Conservation (phyloP, 305 asterid genomes). For the Fraxinus paxiana region DNA sequence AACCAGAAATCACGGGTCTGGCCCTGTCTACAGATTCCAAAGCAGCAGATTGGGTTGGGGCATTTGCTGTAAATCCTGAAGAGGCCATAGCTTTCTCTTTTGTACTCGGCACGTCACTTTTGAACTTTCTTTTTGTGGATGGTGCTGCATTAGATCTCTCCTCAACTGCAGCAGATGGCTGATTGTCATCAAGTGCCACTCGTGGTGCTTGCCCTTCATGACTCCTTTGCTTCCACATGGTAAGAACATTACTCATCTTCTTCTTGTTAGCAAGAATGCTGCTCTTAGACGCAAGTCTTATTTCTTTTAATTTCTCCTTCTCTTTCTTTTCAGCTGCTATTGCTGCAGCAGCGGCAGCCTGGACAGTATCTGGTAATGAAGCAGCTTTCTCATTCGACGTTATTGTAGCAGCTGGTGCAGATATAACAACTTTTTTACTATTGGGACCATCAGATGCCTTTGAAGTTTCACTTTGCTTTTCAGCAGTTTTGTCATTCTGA, state of each 20-base stretch:
- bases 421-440: slow-evolving; percentile 67
- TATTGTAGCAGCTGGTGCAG: slow-evolving; percentile 92
- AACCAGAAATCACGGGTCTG: slow-evolving; percentile 43
- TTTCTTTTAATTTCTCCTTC: slow-evolving; percentile 82
- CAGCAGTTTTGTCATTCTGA: slow-evolving; percentile 66
- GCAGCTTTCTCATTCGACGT: slow-evolving; percentile 66
- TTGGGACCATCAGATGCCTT: slow-evolving; percentile 54
- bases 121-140: slow-evolving; percentile 52
- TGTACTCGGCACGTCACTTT: slow-evolving; percentile 36
- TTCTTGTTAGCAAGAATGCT: slow-evolving; percentile 92
- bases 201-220: slow-evolving; percentile 94
- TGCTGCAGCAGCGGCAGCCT: slow-evolving; percentile 98
- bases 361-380: slow-evolving; percentile 88
- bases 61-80: slow-evolving; percentile 36
- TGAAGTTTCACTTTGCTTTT: slow-evolving; percentile 49
- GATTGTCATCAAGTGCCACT: slow-evolving; percentile 64
- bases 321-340: slow-evolving; percentile 96
- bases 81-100: slow-evolving; percentile 40
- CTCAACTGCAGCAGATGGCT: slow-evolving; percentile 39
- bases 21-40: slow-evolving; percentile 60
- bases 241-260: slow-evolving; percentile 91
- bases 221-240: slow-evolving; percentile 97
- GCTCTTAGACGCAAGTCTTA: slow-evolving; percentile 83
- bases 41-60: slow-evolving; percentile 39
- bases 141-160: slow-evolving; percentile 50